Conservation (phyloP, 805 yeast species). For the Barnettozyma sucrosica region DNA sequence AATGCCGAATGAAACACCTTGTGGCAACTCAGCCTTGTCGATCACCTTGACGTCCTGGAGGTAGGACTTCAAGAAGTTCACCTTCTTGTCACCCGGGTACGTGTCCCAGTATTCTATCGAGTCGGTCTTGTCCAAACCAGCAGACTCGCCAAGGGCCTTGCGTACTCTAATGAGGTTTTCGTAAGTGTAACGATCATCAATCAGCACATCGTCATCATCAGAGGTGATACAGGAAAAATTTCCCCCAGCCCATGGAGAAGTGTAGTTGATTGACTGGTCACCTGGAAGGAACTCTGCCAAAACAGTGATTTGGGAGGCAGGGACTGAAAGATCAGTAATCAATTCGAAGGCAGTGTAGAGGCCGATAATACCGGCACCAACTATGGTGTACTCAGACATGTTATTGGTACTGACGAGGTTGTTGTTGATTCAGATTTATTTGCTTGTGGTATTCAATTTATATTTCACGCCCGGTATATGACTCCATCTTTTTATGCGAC, state of each 20-base stretch:
- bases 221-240: conserved; percentile 59
- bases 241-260: conserved; percentile 81
- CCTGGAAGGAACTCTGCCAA: conserved; percentile 71
- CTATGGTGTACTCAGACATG: conserved; percentile 22
- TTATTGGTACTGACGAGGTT: not conserved
- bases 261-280: conserved; percentile 64
- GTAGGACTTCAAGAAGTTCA: conserved; percentile 42
- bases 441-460: not conserved
- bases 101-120: conserved; percentile 57
- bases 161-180: conserved; percentile 39
- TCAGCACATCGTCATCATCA: conserved; percentile 43
- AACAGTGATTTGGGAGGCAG: conserved; percentile 42
- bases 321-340: conserved; percentile 34
- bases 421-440: not conserved
- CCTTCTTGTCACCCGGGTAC: conserved; percentile 40
- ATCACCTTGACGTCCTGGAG: conserved; percentile 41
- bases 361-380: conserved; percentile 63
- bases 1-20: conserved; percentile 52
- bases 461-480: not conserved
- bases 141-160: conserved; percentile 38
- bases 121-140: conserved; percentile 51
- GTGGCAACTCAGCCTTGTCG: conserved; percentile 35
- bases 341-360: conserved; percentile 54
- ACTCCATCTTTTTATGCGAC: not conserved
- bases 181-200: conserved; percentile 54